Conservation (phyloP, 169 alveolate species). For the Cryptosporidium meleagridis region DNA sequence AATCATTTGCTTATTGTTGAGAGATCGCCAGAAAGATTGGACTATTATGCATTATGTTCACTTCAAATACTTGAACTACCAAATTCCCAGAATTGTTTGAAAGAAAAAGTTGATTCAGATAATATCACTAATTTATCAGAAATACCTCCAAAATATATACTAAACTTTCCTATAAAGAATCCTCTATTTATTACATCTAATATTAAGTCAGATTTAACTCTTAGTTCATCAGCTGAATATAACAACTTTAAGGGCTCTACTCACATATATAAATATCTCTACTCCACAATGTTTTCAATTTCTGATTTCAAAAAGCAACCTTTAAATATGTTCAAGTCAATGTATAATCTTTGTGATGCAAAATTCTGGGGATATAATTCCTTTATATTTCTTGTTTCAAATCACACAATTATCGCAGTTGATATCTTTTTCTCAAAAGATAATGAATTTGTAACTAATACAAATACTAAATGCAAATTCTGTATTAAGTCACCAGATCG, state of each 20-base stretch:
- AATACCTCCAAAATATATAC: slow-evolving; percentile 38
- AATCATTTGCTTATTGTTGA: slow-evolving; percentile 32
- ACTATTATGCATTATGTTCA: slow-evolving; percentile 49
- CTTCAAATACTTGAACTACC: slow-evolving; percentile 27
- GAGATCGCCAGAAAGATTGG: slow-evolving; percentile 70
- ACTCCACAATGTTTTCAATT: slow-evolving; percentile 42
- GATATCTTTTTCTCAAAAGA: not conserved
- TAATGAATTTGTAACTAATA: not conserved
- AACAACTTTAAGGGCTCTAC: not conserved
- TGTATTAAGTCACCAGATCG: slow-evolving; percentile 49
- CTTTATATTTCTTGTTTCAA: slow-evolving; percentile 29
- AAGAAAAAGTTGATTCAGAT: not conserved
- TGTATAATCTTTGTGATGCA: slow-evolving; percentile 37
- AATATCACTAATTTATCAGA: not conserved
- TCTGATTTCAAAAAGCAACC: not conserved
- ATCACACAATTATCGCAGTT: slow-evolving; percentile 11
- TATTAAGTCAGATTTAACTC: slow-evolving; percentile 10
- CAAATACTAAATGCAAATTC: slow-evolving; percentile 15
- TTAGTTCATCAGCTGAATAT: slow-evolving; percentile 49
- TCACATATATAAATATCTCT: slow-evolving; percentile 9
- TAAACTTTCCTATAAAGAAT: slow-evolving; percentile 47
- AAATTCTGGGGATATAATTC: slow-evolving; percentile 64
- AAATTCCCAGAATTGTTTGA: not conserved
- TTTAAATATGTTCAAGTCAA: slow-evolving; percentile 5
- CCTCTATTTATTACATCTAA: slow-evolving; percentile 16